Base-by-base conservation (phyloP, 257 asterid genomes). In the Nicotiana sylvestris region DNA sequence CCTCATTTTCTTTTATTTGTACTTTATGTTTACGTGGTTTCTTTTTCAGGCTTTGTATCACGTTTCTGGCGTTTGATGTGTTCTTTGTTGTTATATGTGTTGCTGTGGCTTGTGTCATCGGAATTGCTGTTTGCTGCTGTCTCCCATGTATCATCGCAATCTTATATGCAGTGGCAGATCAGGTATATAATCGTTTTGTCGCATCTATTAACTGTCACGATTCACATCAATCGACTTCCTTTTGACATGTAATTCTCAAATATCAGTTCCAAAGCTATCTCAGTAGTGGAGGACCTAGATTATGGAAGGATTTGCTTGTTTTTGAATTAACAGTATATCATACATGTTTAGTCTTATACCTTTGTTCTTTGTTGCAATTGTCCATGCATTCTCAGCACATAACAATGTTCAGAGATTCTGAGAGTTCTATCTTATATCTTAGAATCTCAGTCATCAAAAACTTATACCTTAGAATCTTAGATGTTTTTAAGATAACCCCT, bases 111-210 rank as follows among this genome's bases (percentile, higher is more conserved):
- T 93, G 99, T 84, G 81, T 93, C 62, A 90, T 96, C 55, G 99
- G 99, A 82, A 89, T 96, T 77, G 98, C 98, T 84, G 98, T 96
- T 86, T 96, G 99, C 92, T 96, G 98, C 93, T 96, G 99, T 83
- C 92, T 96, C 43, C 99, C 99, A 15, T 96, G 99, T 82, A 96
- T 96, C 51, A 93, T 96, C 84, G 98, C 98, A 29, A 85, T 96
- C 85, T 90, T 96, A 82, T 94, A 94, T 86, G 98, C 98, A n/a
- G 98, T 96, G 77, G 95, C 97, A 16, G 99, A 96, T 83, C 98
- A 96, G 99, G 99, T 96, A 85, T 29, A 51, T 76, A 49, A 27
- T 29, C 65, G 29, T 51, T 29, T 51, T 5, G 65, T 27, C 17
- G 9, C 49, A 49, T 27, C 43, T 27, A 74, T 49, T 11, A 25